phyloP scores from a whole-genome alignment of 2,329 filamentous ascomycete genomes.

The Torrubiellomyces zombiae region DNA sequence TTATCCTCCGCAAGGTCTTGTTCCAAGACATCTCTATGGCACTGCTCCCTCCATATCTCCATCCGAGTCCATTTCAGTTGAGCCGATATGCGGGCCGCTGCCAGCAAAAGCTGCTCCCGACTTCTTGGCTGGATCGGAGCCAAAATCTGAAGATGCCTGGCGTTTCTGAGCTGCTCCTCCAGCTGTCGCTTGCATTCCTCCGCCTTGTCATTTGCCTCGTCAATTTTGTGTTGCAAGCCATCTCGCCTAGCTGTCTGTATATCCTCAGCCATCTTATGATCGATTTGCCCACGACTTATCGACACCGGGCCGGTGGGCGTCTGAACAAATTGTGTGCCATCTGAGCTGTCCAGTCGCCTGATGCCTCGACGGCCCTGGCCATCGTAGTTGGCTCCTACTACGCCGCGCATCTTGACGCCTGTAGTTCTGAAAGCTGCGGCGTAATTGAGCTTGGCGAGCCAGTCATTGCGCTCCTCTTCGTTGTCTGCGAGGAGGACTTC shows the following conservation, averaged over 20 bases:
- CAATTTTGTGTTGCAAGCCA: conserved; percentile 70
- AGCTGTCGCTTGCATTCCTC: conserved; percentile 57
- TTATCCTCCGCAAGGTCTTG: conserved; percentile 72
- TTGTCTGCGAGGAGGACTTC: conserved; percentile 83
- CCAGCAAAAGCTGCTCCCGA: conserved; percentile 68
- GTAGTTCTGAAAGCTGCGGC: conserved; percentile 86
- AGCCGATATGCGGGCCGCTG: conserved; percentile 69
- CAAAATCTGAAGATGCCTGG: conserved; percentile 73
- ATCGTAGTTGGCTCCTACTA: conserved; percentile 72
- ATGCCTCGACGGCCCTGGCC: conserved; percentile 61
- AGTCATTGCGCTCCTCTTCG: conserved; percentile 87
- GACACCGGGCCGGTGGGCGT: conserved; percentile 59
- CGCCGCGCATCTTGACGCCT: conserved; percentile 76
- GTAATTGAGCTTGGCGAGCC: conserved; percentile 91
- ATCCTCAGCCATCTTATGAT: conserved; percentile 70
- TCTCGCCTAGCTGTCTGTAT: conserved; percentile 69
- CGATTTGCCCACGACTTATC: conserved; percentile 56
- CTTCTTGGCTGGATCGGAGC: conserved; percentile 86
- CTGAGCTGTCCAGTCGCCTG: conserved; percentile 50
- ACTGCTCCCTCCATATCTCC: conserved; percentile 83
- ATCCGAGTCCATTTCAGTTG: conserved; percentile 89
- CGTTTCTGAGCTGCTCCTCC: conserved; percentile 72
- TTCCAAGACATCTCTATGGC: conserved; percentile 73
- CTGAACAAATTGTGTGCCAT: conserved; percentile 42
- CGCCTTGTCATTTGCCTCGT: conserved; percentile 67